Evolutionary conservation across 192 early-diverging fungal genomes (phyloP).

Genomic region (Coemansia sp.): DNA sequence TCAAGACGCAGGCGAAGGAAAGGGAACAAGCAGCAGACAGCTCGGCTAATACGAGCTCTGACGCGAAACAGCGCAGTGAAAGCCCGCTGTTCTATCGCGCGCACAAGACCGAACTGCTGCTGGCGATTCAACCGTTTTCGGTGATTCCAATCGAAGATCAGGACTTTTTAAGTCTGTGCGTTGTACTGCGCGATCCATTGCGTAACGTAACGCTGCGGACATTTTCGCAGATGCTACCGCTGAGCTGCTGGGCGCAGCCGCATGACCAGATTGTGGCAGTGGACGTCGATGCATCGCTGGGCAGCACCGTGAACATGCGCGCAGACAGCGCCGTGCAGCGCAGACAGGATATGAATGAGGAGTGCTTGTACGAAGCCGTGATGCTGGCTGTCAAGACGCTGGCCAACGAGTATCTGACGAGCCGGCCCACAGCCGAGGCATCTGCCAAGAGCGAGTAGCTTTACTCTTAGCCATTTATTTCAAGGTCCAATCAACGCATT

Average conservation of each 20-base stretch:
- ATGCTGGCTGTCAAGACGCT: constrained; percentile 53
- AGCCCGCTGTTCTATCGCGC: constrained; percentile 51
- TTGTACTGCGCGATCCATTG: constrained; percentile 41
- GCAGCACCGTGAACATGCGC: constrained; percentile 37
- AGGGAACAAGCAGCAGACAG: not conserved
- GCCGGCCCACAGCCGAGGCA: constrained; percentile 13
- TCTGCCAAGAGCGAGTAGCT: not conserved
- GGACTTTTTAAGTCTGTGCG: constrained; percentile 41
- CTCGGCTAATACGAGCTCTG: not conserved
- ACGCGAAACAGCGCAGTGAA: constrained; percentile 4
- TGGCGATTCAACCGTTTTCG: constrained; percentile 52
- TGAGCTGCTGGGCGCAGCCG: constrained; percentile 52
- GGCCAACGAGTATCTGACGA: constrained; percentile 53
- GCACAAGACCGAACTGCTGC: constrained; percentile 44
- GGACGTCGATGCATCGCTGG: constrained; percentile 47
- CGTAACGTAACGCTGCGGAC: constrained; percentile 44
- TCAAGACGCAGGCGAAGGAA: constrained; percentile 14
- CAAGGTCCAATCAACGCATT: not conserved
- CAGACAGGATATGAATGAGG: constrained; percentile 53
- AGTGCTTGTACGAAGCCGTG: constrained; percentile 51
- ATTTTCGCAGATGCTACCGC: constrained; percentile 57
- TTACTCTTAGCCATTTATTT: not conserved
- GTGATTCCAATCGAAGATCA: constrained; percentile 53
- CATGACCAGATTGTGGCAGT: constrained; percentile 53
- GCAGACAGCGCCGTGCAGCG: constrained; percentile 42